Base-by-base conservation (phyloP, 2,329 filamentous ascomycete genomes). In the Periconia macrospinosa region DNA sequence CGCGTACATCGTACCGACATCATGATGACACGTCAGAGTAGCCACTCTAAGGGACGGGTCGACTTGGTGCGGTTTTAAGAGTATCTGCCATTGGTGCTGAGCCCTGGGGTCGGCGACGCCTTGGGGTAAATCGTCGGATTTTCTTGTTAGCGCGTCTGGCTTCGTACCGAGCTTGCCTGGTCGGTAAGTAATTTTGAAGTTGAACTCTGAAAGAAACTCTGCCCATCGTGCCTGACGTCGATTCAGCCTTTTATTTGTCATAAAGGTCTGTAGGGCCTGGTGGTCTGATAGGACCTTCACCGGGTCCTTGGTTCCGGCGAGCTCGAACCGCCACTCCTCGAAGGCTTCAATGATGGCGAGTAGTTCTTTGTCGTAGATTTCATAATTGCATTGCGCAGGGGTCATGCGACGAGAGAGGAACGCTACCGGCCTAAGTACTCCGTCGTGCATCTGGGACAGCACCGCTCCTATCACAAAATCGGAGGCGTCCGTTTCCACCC, bases 321-420 rank as follows among this genome's bases (percentile, higher is more conserved):
- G 43, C 35, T 53, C 14, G 10, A 18, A 10, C 13, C 53, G 27
- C 65, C 55, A 73, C 49, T 66, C 47, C 48, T 69, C 47, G 13
- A 74, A 59, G 19, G 44, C 37, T 14, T 45, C 17, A 2, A 75
- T 50, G 30, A 76, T 69, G 2, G 70, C 69, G 6, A 75, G 45
- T 0, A 76, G 58, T 59, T 75, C 70, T 49, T 75, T 73, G 47
- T 75, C 56, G 45, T 74, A 60, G 9, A 73, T 73, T 14, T 69
- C 42, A 52, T 75, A 75, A 52, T 74, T 75, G 6, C 47, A 56
- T 53, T 74, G 49, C 1, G 57, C 53, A 6, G 45, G 42, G 6
- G 17, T 53, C 10, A 66, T 50, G 41, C 69, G 72, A 46, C 49
- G 55, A 13, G 54, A 69, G 30, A 54, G 62, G 54, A 56, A 71